phyloP scores from a whole-genome alignment of 768 basidiomycete genomes.

The Pleurotus citrinopileatus region DNA sequence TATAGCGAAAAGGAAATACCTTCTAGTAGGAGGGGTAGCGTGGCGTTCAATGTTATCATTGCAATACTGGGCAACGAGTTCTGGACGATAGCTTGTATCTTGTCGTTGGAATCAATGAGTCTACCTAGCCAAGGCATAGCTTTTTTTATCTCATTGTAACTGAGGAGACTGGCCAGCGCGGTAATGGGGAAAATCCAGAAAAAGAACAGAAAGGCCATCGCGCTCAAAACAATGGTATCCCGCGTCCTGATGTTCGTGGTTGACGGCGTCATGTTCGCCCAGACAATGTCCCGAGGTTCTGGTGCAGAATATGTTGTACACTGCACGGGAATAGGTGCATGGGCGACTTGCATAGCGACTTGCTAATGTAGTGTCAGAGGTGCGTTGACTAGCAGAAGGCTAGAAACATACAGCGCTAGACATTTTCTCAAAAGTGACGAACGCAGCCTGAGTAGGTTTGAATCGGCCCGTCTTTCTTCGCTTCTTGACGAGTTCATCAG shows the following conservation, averaged over 20 bases:
- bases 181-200: constrained; percentile 94
- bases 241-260: constrained; percentile 57
- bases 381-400: not conserved
- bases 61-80: constrained; percentile 92
- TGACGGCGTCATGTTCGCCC: constrained; percentile 83
- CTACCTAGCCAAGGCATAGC: constrained; percentile 81
- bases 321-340: constrained; percentile 65
- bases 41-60: constrained; percentile 85
- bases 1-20: constrained; percentile 48
- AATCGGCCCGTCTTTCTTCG: constrained; percentile 72
- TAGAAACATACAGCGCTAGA: constrained; percentile 65
- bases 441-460: constrained; percentile 80
- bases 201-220: constrained; percentile 75
- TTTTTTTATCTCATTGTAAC: constrained; percentile 92
- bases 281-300: constrained; percentile 94
- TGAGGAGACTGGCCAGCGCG: constrained; percentile 80
- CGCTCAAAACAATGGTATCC: constrained; percentile 64
- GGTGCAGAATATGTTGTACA: constrained; percentile 77
- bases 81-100: constrained; percentile 85
- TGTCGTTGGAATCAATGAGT: constrained; percentile 80
- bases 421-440: constrained; percentile 97
- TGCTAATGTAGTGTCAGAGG: constrained; percentile 46
- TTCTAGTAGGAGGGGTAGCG: constrained; percentile 87
- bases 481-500: constrained; percentile 81
- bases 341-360: constrained; percentile 84